Evolutionary conservation across 768 basidiomycete genomes (phyloP).

Genomic region (Tubosaeta sp.): DNA sequence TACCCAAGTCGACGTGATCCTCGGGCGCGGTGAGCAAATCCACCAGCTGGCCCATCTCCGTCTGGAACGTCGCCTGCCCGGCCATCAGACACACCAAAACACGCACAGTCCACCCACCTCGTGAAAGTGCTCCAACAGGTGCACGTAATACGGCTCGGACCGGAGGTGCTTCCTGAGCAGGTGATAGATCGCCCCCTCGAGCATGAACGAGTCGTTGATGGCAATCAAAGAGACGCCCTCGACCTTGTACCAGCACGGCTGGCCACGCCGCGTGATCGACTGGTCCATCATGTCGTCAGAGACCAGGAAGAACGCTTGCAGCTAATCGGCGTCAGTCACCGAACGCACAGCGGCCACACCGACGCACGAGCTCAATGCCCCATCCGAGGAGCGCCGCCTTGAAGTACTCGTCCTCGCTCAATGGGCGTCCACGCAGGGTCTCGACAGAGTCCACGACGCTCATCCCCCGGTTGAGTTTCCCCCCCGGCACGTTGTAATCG

Average conservation of each 20-base stretch:
- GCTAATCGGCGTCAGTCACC: conserved; percentile 37
- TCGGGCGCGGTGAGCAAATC: conserved; percentile 96
- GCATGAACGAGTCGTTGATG: conserved; percentile 96
- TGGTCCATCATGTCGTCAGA: conserved; percentile 97
- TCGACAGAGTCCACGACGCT: conserved; percentile 91
- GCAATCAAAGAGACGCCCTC: conserved; percentile 68
- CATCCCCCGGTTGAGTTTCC: conserved; percentile 95
- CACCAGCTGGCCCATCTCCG: conserved; percentile 94
- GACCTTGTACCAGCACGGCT: conserved; percentile 90
- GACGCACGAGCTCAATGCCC: conserved; percentile 88
- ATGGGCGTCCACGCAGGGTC: conserved; percentile 68
- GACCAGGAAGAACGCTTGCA: conserved; percentile 97
- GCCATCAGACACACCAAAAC: neutral
- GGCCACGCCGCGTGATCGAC: conserved; percentile 88
- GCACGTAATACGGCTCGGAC: conserved; percentile 73
- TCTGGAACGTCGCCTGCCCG: conserved; percentile 66
- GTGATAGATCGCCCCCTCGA: conserved; percentile 89
- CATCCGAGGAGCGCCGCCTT: conserved; percentile 88
- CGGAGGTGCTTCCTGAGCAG: conserved; percentile 88
- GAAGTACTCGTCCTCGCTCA: conserved; percentile 84
- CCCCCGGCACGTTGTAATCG: conserved; percentile 92
- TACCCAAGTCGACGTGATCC: conserved; percentile 76
- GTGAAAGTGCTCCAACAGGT: conserved; percentile 88
- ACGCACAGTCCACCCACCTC: conserved; percentile 47
- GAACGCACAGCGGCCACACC: neutral